Evolutionary conservation across 2,329 filamentous ascomycete genomes (phyloP).

Genomic region (Cladosporium phlei): DNA sequence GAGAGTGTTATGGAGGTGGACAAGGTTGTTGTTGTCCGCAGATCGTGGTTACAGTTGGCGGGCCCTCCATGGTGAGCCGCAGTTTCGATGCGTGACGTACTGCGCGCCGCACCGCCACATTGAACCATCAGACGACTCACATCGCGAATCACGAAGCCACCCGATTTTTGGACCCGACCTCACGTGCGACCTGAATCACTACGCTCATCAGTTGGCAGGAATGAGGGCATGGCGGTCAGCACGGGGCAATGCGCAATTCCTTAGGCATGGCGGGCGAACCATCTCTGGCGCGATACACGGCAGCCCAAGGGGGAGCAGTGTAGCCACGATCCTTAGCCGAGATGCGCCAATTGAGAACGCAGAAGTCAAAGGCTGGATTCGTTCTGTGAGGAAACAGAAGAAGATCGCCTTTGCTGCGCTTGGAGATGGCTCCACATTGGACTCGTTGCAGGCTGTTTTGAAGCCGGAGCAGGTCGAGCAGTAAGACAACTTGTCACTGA

Average conservation of each 20-base stretch:
- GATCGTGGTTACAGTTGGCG: conserved; percentile 8
- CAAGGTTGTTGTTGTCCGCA: conserved; percentile 6
- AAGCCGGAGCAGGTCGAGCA: conserved; percentile 65
- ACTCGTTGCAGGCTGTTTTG: conserved; percentile 75
- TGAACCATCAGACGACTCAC: conserved; percentile 3
- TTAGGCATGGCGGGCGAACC: conserved; percentile 13
- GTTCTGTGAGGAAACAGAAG: conserved; percentile 84
- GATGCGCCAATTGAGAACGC: conserved; percentile 23
- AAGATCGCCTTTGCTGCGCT: conserved; percentile 75
- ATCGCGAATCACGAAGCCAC: conserved; percentile 3
- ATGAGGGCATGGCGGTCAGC: conserved; percentile 24
- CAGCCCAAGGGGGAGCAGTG: conserved; percentile 13
- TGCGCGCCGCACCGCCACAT: conserved; percentile 4
- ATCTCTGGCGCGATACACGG: conserved; percentile 10
- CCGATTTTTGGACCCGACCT: not conserved
- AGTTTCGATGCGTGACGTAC: conserved; percentile 9
- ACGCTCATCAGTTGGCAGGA: conserved; percentile 13
- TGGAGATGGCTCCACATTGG: conserved; percentile 78
- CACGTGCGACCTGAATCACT: not conserved
- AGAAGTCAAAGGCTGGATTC: conserved; percentile 68
- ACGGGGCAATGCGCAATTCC: conserved; percentile 10
- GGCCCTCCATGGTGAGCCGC: conserved; percentile 6
- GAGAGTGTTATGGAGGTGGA: not conserved
- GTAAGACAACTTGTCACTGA: conserved; percentile 50
- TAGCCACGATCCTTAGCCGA: conserved; percentile 25